Base-by-base conservation (phyloP, 75 land plant species). In the Adiantum capillusveneris region DNA sequence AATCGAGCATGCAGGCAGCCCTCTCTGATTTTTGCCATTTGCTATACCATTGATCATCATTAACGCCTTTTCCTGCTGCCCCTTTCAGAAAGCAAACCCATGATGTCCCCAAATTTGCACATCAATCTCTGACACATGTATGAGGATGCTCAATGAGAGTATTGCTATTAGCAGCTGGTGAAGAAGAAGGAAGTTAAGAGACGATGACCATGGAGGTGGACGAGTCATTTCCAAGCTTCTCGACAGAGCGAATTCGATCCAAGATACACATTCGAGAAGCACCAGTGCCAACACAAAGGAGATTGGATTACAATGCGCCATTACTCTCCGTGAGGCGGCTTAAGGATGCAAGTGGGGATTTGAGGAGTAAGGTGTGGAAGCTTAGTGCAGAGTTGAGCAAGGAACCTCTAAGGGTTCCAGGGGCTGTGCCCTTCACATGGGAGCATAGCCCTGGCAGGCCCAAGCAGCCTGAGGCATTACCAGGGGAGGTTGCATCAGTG, bases 391-490 rank as follows among this genome's bases (percentile, higher is more conserved):
- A 81, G 1, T 26, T 81, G 26, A 79, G 73, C 31, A 70, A 81
- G 18, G 82, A 82, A 21, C 80, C 89, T 11, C 29, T 81, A 11
- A 75, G 85, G 31, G 64, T 79, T 28, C 72, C 80, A n/a, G 86
- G 86, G 6, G 60, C 70, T 18, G 80, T 90, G 36, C 96, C 96
- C 11, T 90, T 90, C 57, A 17, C 55, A 31, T 89, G 95, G 95
- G 95, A 89, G 55, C 75, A 75, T 26, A 63, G 56, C 20, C 90
- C 95, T 13, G 95, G 95, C 51, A 61, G 66, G 57, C 86, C 84
- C 16, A 85, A 85, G 59, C 28, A 53, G 28, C 55, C 29, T 2
- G 14, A 2, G 16, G 6, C 25, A 53, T 26, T 27, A 6, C 55
- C 49, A 17, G 21, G 41, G 1, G 11, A 25, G 1, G 42, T 59